These are phyloP conservation scores for Hygrophorus pudorinus DNA, from an alignment of 768 basidiomycete genomes.

Conservation along the genomic window DNA sequence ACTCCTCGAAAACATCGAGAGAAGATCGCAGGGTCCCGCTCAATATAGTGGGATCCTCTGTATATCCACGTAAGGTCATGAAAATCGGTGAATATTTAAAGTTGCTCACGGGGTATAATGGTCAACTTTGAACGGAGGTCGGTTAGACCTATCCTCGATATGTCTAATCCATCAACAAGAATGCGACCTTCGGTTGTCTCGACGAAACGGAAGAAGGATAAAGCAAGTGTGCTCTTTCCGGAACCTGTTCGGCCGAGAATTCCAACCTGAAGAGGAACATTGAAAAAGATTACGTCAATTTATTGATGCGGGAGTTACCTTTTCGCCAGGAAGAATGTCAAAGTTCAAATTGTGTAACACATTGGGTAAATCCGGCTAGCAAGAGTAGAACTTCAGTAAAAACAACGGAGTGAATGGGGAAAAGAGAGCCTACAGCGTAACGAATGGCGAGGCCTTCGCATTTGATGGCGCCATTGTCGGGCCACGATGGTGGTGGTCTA, in stretches of 20 bases:
- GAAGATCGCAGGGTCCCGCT: constrained; percentile 76
- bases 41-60: constrained; percentile 85
- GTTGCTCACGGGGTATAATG: constrained; percentile 56
- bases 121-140: constrained; percentile 73
- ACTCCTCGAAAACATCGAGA: constrained; percentile 80
- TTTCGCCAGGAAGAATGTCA: constrained; percentile 62
- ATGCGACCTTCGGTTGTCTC: constrained; percentile 74
- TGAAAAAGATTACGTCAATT: not conserved
- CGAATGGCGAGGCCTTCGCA: constrained; percentile 70
- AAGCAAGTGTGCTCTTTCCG: constrained; percentile 73
- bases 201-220: constrained; percentile 84
- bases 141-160: constrained; percentile 68
- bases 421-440: constrained; percentile 52
- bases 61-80: constrained; percentile 3
- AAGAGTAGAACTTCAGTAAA: not conserved
- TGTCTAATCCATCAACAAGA: constrained; percentile 69
- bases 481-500: constrained; percentile 75
- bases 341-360: constrained; percentile 78
- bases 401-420: not conserved
- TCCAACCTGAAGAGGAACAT: constrained; percentile 38
- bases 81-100: not conserved
- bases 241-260: constrained; percentile 65
- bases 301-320: too few species aligned
- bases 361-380: constrained; percentile 74
- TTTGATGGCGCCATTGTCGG: constrained; percentile 53